Evolutionary conservation across 2,329 filamentous ascomycete genomes (phyloP).

Genomic region (Dothistroma pini): DNA sequence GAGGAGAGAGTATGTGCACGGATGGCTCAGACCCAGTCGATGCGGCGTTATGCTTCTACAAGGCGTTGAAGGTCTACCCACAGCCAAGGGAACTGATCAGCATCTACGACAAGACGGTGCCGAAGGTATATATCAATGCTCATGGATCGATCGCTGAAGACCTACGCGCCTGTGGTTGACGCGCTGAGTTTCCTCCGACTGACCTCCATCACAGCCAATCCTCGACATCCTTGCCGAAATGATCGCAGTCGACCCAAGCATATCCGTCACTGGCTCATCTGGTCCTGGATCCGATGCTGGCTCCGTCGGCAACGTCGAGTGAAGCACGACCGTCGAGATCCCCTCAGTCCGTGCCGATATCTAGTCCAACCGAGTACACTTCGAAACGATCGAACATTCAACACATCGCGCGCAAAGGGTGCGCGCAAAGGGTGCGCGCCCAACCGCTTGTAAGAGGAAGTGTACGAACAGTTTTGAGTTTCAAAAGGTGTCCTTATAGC

Average conservation of each 20-base stretch:
- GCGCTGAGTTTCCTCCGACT: slow-evolving; percentile 5
- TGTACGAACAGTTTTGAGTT: not conserved
- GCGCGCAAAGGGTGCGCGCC: not conserved
- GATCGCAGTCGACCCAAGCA: slow-evolving; percentile 82
- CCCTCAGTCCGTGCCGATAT: not conserved
- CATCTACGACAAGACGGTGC: slow-evolving; percentile 98
- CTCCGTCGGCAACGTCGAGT: slow-evolving; percentile 32
- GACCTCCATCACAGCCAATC: slow-evolving; percentile 60
- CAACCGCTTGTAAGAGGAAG: not conserved
- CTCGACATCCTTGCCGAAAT: slow-evolving; percentile 96
- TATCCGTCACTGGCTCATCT: slow-evolving; percentile 35
- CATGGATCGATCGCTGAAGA: not conserved
- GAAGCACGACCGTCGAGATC: slow-evolving; percentile 2
- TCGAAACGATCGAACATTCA: not conserved
- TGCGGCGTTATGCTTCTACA: slow-evolving; percentile 93
- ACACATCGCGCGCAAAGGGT: not conserved
- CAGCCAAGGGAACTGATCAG: slow-evolving; percentile 86
- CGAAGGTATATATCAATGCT: slow-evolving; percentile 63
- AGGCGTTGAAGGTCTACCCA: slow-evolving; percentile 97
- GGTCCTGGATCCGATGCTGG: slow-evolving; percentile 25
- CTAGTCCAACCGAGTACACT: not conserved
- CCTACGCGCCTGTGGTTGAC: not conserved
- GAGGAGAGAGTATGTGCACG: slow-evolving; percentile 76
- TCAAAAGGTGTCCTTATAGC: slow-evolving; percentile 2
- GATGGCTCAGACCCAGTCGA: slow-evolving; percentile 78